Conservation (phyloP, 352 stramenopile genomes). For the Pythium folliculosum region DNA sequence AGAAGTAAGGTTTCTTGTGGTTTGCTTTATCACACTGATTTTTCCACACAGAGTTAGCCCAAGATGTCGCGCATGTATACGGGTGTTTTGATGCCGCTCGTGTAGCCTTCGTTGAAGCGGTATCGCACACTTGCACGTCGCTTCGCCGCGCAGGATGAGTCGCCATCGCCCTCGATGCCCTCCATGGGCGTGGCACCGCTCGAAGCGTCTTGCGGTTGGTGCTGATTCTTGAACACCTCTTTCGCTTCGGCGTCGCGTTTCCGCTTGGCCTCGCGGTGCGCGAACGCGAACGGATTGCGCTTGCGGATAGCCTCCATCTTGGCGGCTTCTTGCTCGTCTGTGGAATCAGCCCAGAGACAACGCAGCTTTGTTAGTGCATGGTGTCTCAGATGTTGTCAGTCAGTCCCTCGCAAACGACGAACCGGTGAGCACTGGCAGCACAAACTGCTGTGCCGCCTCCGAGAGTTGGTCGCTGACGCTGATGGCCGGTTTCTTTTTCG, state of each 20-base stretch:
- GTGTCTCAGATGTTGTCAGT: background rate
- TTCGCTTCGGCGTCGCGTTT: constrained; percentile 49
- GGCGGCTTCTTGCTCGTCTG: constrained; percentile 59
- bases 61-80: constrained; percentile 89
- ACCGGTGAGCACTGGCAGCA: constrained; percentile 60
- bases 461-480: constrained; percentile 20
- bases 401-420: constrained; percentile 1
- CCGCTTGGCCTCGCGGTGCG: constrained; percentile 77
- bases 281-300: constrained; percentile 80
- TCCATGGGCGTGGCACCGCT: background rate
- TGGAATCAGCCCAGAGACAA: background rate
- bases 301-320: constrained; percentile 67
- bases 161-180: constrained; percentile 24
- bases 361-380: background rate
- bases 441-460: constrained; percentile 39
- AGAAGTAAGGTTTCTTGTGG: background rate
- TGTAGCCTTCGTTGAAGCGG: constrained; percentile 92
- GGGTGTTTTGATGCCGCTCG: constrained; percentile 86
- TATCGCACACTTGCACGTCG: constrained; percentile 66
- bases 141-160: constrained; percentile 19
- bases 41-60: constrained; percentile 20
- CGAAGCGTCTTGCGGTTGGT: constrained; percentile 32
- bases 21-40: background rate
- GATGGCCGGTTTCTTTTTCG: constrained; percentile 18
- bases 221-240: constrained; percentile 38